These are phyloP conservation scores for Penicillium taxi DNA, from an alignment of 495 filamentous ascomycete genomes.

Conservation along the genomic window DNA sequence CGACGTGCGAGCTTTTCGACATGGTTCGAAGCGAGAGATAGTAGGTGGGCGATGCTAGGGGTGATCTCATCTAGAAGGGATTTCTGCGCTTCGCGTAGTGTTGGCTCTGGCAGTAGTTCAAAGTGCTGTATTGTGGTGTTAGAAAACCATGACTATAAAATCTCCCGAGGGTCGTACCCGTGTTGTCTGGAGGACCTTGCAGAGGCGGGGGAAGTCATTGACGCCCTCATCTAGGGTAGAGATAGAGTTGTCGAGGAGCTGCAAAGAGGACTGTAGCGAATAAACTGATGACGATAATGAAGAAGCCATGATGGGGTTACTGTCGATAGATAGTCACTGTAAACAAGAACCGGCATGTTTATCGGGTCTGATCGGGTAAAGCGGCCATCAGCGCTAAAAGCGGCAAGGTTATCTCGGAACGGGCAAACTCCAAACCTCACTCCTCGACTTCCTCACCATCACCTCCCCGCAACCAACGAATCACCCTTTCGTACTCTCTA, in stretches of 20 bases:
- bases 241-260: conserved; percentile 67
- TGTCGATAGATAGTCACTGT: not conserved
- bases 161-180: conserved; percentile 40
- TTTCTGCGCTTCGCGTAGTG: conserved; percentile 59
- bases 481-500: conserved; percentile 26
- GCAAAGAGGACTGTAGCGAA: conserved; percentile 61
- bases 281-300: conserved; percentile 58
- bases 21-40: conserved; percentile 55
- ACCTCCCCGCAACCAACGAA: conserved; percentile 25
- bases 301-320: conserved; percentile 26
- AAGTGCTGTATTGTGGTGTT: conserved; percentile 54
- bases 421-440: conserved; percentile 36
- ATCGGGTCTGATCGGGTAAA: conserved; percentile 25
- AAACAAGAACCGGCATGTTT: conserved; percentile 22
- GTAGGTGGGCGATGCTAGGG: conserved; percentile 62
- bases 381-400: conserved; percentile 22
- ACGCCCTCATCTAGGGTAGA: conserved; percentile 63
- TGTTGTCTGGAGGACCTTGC: conserved; percentile 62
- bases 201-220: conserved; percentile 64
- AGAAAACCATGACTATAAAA: not conserved
- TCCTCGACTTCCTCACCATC: conserved; percentile 24
- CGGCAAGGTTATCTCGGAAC: conserved; percentile 26
- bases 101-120: conserved; percentile 64
- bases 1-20: conserved; percentile 66
- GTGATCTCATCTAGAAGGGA: conserved; percentile 63